These are phyloP conservation scores for Schizosaccharomyces versatilis DNA, from an alignment of 1,139 yeast genomes.

Conservation along the genomic window DNA sequence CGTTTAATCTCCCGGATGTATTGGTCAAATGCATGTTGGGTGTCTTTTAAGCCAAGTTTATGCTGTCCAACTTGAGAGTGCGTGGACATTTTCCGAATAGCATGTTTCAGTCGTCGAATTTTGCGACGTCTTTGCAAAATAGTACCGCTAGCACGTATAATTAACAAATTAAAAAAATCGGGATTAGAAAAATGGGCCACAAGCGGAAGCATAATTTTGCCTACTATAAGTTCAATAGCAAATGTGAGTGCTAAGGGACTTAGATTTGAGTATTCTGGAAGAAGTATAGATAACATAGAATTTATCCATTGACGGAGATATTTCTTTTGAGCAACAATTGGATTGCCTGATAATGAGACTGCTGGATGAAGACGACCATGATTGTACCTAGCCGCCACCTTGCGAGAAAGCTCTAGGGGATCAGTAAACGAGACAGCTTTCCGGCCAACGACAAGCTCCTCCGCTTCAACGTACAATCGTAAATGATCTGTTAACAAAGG, in stretches of 20 bases:
- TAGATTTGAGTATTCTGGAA: neutral
- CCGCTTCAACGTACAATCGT: neutral
- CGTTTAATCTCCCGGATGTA: neutral
- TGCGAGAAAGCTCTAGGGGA: neutral
- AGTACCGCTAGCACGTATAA: slow-evolving; percentile 2
- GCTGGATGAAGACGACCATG: slow-evolving; percentile 2
- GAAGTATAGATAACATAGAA: neutral
- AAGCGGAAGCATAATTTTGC: neutral
- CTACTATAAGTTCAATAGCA: neutral
- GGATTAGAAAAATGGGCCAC: neutral
- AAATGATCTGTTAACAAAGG: slow-evolving; percentile 1
- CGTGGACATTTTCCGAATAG: neutral
- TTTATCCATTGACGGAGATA: neutral
- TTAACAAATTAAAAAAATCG: neutral
- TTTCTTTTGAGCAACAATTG: neutral
- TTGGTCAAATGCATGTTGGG: neutral
- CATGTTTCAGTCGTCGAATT: slow-evolving; percentile 1
- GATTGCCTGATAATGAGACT: neutral
- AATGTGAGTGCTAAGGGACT: neutral
- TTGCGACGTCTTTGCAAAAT: neutral
- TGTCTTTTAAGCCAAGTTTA: neutral
- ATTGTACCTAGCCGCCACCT: neutral
- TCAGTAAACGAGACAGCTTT: slow-evolving; percentile 2
- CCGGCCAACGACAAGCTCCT: neutral
- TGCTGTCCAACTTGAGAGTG: neutral